Percentiles rank a stretch among this genome's conserved stretches.
phyloP scores from a whole-genome alignment of 2,329 filamentous ascomycete species.

The Phialophora tarda region DNA sequence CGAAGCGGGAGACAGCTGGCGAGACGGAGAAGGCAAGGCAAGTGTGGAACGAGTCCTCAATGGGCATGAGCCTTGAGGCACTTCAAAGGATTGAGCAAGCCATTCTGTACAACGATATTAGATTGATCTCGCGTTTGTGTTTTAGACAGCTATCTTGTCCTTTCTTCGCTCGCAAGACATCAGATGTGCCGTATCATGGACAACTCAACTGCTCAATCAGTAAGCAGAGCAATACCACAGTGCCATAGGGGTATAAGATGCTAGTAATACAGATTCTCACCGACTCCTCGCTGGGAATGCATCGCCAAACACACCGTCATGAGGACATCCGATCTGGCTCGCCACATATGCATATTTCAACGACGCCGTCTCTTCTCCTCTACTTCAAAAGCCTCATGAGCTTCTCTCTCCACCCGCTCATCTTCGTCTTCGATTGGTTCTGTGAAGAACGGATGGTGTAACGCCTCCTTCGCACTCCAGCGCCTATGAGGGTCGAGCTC shows the following conservation, averaged over 20 bases:
- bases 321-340: not conserved
- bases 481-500: slow-evolving; percentile 52
- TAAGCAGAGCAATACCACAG: slow-evolving; percentile 19
- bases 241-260: slow-evolving; percentile 31
- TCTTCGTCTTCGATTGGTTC: slow-evolving; percentile 44
- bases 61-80: not conserved
- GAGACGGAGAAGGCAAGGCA: no score
- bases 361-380: slow-evolving; percentile 19
- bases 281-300: slow-evolving; percentile 17
- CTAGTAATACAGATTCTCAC: slow-evolving; percentile 29
- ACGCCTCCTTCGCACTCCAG: slow-evolving; percentile 51
- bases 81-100: not conserved
- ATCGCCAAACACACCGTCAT: not conserved
- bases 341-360: slow-evolving; percentile 4
- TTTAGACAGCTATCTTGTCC: slow-evolving; percentile 5
- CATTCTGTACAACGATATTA: slow-evolving; percentile 7
- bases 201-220: slow-evolving; percentile 6
- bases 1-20: no score
- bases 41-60: not conserved
- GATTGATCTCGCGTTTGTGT: not conserved
- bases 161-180: slow-evolving; percentile 9
- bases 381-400: slow-evolving; percentile 30
- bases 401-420: slow-evolving; percentile 36
- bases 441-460: slow-evolving; percentile 54
- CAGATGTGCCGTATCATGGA: not conserved